Conservation (phyloP, 495 filamentous ascomycete species). For the Podospora pseudopauciseta region DNA sequence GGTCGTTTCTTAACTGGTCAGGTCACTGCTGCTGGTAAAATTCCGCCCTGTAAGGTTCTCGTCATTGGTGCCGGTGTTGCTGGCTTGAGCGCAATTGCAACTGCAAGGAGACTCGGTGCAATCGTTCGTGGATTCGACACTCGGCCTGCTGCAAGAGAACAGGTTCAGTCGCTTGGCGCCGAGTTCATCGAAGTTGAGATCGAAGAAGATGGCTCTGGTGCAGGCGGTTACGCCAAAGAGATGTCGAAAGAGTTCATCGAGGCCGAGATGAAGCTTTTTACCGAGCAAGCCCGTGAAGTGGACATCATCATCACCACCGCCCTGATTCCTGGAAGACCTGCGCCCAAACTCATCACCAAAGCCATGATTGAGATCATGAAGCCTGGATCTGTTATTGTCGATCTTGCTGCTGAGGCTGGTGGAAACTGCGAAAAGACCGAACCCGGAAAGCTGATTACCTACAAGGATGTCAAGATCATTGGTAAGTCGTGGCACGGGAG, state of each 20-base stretch:
- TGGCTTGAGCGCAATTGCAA: conserved; percentile 75
- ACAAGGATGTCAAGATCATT: conserved; percentile 76
- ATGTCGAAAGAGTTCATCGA: conserved; percentile 89
- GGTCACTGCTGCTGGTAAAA: conserved; percentile 77
- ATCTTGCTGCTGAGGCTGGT: conserved; percentile 75
- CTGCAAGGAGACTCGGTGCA: conserved; percentile 73
- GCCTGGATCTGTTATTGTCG: conserved; percentile 75
- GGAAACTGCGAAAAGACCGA: conserved; percentile 76
- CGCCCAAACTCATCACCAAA: conserved; percentile 72
- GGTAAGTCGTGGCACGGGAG: conserved; percentile 48
- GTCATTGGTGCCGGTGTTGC: conserved; percentile 82
- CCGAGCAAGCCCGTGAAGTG: conserved; percentile 75
- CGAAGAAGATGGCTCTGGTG: conserved; percentile 76
- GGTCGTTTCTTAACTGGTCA: conserved; percentile 79
- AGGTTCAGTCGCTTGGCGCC: conserved; percentile 78
- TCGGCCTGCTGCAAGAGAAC: conserved; percentile 70
- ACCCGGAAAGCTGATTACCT: conserved; percentile 59
- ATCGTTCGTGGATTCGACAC: conserved; percentile 84
- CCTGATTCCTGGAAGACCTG: conserved; percentile 70
- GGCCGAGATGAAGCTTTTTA: conserved; percentile 82
- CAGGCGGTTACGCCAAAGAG: conserved; percentile 79
- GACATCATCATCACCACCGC: conserved; percentile 85
- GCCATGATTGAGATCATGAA: conserved; percentile 78
- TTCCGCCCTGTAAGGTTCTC: conserved; percentile 76
- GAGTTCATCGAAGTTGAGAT: conserved; percentile 82